Base-by-base conservation (phyloP, 1,139 yeast species). In the Citeromyces siamensis region DNA sequence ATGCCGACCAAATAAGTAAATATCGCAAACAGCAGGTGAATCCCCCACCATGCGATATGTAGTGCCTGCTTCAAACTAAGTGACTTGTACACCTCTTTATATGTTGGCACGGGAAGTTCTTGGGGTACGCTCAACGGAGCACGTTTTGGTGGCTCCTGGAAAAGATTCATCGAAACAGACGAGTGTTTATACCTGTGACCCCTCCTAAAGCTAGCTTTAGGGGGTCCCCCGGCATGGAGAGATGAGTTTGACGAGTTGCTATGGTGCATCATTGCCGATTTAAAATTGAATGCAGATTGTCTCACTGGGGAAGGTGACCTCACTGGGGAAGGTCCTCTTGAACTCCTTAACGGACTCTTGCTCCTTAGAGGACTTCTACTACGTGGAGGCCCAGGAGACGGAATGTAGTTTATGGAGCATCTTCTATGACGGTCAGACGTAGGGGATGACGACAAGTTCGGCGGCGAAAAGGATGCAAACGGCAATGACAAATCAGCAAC, bases 171-270 rank as follows among this genome's bases (percentile, higher is more conserved):
- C 3, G 95, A 83, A 5, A 90, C 95, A n/a, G 96, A 85, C 5
- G 96, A 85, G 50, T 90, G 97, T 54, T 90, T 90, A 53, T 90
- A 90, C 48, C 88, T 73, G 58, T 90, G 98, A 8, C 98, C 97
- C 45, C 88, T 78, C 61, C 97, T 74, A 50, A 84, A 93, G 0
- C 82, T 75, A 0, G 88, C 71, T 43, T 67, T 69, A 27, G 48
- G 48, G 7, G 60, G 53, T n/a, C 53, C 49, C 6, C 39, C 17
- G 19, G 35, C 18, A 33, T 43, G 28, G 13, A 23, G 28, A 5
- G 28, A 23, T 5, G 28, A 23, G 28, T 23, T 23, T 5, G 28
- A 23, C 28, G 28, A 23, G 28, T 23, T 43, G 35, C 41, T 58
- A 40, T 37, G 49, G 39, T 50, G 54, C 53, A 60, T 57, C 32